These are phyloP conservation scores for Nephromyces sp. DNA, from an alignment of 169 alveolate species.

Conservation along the genomic window DNA sequence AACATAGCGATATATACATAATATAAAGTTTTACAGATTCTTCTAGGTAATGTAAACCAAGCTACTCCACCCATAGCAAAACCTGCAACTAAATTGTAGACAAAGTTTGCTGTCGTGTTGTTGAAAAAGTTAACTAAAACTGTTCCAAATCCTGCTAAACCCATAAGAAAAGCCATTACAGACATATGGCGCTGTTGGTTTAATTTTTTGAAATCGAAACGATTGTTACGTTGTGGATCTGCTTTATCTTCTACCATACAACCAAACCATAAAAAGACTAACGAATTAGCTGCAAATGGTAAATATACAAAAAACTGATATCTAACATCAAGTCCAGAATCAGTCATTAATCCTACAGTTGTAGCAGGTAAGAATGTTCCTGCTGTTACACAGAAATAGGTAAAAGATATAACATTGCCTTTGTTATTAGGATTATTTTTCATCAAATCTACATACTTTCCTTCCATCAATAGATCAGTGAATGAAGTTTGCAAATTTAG, in stretches of 20 bases:
- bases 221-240: not conserved
- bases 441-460: too few species aligned
- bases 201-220: not conserved
- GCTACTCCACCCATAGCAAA: not conserved
- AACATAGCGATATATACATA: conserved; percentile 13
- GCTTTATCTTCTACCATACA: conserved; percentile 8
- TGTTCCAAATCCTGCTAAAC: not conserved
- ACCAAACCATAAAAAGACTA: not conserved
- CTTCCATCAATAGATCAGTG: too few species aligned
- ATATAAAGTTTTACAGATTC: conserved; percentile 12
- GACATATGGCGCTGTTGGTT: not conserved
- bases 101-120: not conserved
- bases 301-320: conserved; percentile 5
- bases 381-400: not conserved
- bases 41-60: conserved; percentile 5
- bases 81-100: not conserved
- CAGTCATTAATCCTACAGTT: conserved; percentile 15
- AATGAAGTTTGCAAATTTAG: too few species aligned
- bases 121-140: not conserved
- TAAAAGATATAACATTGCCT: not conserved
- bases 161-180: not conserved
- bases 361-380: not conserved
- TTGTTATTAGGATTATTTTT: too few species aligned
- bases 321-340: not conserved
- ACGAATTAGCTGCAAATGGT: conserved; percentile 6